These are phyloP conservation scores for Suhomyces choctaworum DNA, from an alignment of 1,139 yeast genomes.

Conservation along the genomic window DNA sequence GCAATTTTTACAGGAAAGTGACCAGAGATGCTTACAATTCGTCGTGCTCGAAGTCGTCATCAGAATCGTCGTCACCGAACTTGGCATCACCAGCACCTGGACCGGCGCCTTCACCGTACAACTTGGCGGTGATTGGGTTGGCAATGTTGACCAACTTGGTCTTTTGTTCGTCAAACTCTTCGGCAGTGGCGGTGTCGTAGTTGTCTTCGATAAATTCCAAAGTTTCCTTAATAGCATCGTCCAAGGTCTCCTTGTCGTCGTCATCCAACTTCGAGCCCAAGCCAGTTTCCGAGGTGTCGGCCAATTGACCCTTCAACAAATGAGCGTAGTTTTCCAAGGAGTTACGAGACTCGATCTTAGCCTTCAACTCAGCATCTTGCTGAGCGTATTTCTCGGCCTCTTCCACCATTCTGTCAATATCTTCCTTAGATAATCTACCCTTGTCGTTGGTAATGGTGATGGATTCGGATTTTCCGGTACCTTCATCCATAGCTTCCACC, in stretches of 20 bases:
- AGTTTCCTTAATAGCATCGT: slow-evolving; percentile 86
- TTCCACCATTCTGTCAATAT: slow-evolving; percentile 90
- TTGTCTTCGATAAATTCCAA: slow-evolving; percentile 89
- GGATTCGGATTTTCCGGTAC: slow-evolving; percentile 75
- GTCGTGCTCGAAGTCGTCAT: slow-evolving; percentile 64
- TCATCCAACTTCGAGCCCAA: slow-evolving; percentile 79
- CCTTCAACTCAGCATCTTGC: slow-evolving; percentile 80
- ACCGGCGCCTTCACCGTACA: slow-evolving; percentile 60
- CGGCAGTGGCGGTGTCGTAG: slow-evolving; percentile 82
- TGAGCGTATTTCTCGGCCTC: slow-evolving; percentile 91
- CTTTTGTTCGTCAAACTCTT: slow-evolving; percentile 92
- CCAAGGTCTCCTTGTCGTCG: slow-evolving; percentile 87
- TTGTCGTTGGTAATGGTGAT: slow-evolving; percentile 95
- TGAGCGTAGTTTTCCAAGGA: slow-evolving; percentile 52
- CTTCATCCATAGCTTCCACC: slow-evolving; percentile 49
- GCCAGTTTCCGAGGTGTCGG: slow-evolving; percentile 60
- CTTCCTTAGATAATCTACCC: slow-evolving; percentile 93
- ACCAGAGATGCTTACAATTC: slow-evolving; percentile 35
- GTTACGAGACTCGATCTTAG: slow-evolving; percentile 68
- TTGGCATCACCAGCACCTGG: slow-evolving; percentile 42
- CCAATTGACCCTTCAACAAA: slow-evolving; percentile 54
- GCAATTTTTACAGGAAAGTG: background rate
- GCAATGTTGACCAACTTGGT: slow-evolving; percentile 83
- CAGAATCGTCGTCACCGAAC: slow-evolving; percentile 58
- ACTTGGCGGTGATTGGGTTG: slow-evolving; percentile 88